phyloP scores from a whole-genome alignment of 1,284 basidiomycete species.

The Pascua guehoae region DNA sequence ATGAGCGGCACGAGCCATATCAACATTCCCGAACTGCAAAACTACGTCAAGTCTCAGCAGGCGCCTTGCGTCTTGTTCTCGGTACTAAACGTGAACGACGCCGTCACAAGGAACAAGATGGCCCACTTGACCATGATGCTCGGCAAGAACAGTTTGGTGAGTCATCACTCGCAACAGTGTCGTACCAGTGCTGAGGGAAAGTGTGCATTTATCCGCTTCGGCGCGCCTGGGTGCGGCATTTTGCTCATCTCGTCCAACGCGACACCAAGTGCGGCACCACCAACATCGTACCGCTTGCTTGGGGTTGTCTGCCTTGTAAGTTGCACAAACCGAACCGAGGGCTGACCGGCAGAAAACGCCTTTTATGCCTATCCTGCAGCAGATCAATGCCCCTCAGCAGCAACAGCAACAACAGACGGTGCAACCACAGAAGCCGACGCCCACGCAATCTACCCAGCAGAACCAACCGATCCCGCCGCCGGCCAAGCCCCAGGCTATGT shows the following conservation, averaged over 20 bases:
- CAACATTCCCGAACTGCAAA: conserved; percentile 19
- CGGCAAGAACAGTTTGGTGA: conserved; percentile 11
- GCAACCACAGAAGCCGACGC: conserved; percentile 1
- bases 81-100: conserved; percentile 5
- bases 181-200: not conserved
- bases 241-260: conserved; percentile 17
- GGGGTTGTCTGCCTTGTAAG: conserved; percentile 26
- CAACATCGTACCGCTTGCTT: conserved; percentile 16
- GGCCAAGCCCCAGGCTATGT: not conserved
- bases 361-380: conserved; percentile 1
- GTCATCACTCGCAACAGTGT: not conserved
- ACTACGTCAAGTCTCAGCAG: conserved; percentile 17
- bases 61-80: conserved; percentile 20
- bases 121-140: conserved; percentile 14
- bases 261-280: not conserved
- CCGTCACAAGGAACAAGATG: conserved; percentile 12
- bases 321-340: not conserved
- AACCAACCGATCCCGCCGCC: not conserved
- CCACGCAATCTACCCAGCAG: not conserved
- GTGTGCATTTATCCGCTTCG: conserved; percentile 21
- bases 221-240: conserved; percentile 21
- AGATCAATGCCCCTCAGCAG: not conserved
- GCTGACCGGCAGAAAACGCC: conserved; percentile 2
- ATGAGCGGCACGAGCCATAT: conserved; percentile 15
- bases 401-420: conserved; percentile 4